phyloP scores from a whole-genome alignment of 1,284 basidiomycete species.

The Pisolithus thermaeus region DNA sequence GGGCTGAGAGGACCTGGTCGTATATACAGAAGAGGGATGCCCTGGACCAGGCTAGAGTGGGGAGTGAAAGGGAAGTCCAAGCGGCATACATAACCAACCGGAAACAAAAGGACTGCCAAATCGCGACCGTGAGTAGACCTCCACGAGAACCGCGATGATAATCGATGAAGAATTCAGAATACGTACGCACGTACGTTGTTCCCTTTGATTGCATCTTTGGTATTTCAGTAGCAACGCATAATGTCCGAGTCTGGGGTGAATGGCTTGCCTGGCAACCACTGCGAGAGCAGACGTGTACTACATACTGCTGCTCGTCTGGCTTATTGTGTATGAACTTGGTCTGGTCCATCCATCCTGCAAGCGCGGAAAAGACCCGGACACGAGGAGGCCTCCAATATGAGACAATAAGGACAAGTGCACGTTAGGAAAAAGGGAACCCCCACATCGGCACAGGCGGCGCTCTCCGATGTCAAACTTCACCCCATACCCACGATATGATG shows the following conservation, averaged over 20 bases:
- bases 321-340: slow-evolving; percentile 7
- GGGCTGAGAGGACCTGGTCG: background rate
- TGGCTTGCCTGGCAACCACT: background rate
- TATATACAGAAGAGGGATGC: background rate
- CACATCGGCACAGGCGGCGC: slow-evolving; percentile 1
- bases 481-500: background rate
- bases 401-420: slow-evolving; percentile 6
- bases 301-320: background rate
- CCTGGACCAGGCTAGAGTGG: slow-evolving; percentile 9
- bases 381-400: background rate
- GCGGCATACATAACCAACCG: slow-evolving; percentile 5
- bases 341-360: background rate
- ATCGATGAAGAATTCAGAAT: background rate
- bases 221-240: too few relatives aligned
- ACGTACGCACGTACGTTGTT: too few relatives aligned
- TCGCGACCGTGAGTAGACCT: background rate
- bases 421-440: slow-evolving; percentile 6
- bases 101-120: slow-evolving; percentile 22
- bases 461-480: too few relatives aligned
- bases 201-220: too few relatives aligned
- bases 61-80: slow-evolving; percentile 1
- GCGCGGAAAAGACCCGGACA: slow-evolving; percentile 1
- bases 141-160: background rate
- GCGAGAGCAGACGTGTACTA: background rate
- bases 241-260: background rate